Percentiles rank a stretch among this genome's conserved stretches.
These are phyloP conservation scores for Carex scoparia DNA, from an alignment of 176 grass and related monocot species.

Conservation along the genomic window DNA sequence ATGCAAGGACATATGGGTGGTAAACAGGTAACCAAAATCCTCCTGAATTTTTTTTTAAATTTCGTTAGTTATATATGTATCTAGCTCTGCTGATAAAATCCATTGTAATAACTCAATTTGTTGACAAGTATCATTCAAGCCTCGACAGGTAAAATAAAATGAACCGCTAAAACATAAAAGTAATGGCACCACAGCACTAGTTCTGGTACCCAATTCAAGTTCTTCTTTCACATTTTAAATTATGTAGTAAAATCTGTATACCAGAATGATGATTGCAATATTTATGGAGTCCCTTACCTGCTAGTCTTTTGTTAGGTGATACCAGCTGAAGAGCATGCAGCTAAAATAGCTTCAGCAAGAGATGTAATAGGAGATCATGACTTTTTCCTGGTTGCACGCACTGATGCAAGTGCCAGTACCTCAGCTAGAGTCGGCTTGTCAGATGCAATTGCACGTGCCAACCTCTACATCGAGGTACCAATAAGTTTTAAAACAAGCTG, in stretches of 20 bases:
- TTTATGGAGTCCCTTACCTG: neutral
- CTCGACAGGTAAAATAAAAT: too few species aligned
- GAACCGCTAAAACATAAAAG: too few species aligned
- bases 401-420: slow-evolving; percentile 36
- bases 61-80: neutral
- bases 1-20: slow-evolving; percentile 46
- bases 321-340: slow-evolving; percentile 45
- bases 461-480: slow-evolving; percentile 50
- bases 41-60: neutral
- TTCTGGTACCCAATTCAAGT: neutral
- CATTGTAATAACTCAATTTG: neutral
- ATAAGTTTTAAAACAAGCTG: neutral
- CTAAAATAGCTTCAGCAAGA: slow-evolving; percentile 43
- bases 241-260: neutral
- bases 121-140: neutral
- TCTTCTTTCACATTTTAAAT: neutral
- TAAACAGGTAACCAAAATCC: slow-evolving; percentile 31
- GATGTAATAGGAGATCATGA: slow-evolving; percentile 34
- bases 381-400: slow-evolving; percentile 43
- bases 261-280: neutral
- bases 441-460: slow-evolving; percentile 37
- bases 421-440: slow-evolving; percentile 7
- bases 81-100: neutral
- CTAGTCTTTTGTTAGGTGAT: slow-evolving; percentile 31
- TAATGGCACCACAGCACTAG: too few species aligned